A percentile compares a stretch with the other conserved stretches of the same genome.
phyloP scores from a whole-genome alignment of 371 early-diverging fungal genomes.

The Haplosporangium sp. region DNA sequence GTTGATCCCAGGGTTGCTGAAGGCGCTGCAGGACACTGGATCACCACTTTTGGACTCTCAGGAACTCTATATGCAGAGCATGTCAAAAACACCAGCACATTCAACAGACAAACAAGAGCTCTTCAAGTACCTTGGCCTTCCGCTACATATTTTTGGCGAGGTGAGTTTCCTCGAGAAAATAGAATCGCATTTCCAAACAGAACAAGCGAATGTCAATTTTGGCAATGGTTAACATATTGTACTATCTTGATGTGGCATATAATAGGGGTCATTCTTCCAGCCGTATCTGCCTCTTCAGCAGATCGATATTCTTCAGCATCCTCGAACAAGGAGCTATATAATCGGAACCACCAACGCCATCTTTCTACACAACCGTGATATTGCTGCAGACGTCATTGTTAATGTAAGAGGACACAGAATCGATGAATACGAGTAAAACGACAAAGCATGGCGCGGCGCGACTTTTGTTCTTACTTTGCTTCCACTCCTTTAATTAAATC shows the following conservation, averaged over 20 bases:
- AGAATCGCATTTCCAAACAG: not conserved
- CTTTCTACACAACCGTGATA: constrained; percentile 79
- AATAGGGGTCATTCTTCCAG: constrained; percentile 80
- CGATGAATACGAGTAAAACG: not conserved
- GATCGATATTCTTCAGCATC: constrained; percentile 78
- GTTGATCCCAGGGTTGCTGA: constrained; percentile 66
- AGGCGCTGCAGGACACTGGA: constrained; percentile 51
- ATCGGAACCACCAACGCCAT: constrained; percentile 87
- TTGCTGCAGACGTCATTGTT: constrained; percentile 80
- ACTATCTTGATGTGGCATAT: not conserved
- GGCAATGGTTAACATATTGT: not conserved
- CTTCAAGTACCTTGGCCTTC: constrained; percentile 71
- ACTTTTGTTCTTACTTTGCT: no score
- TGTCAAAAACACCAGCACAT: constrained; percentile 53
- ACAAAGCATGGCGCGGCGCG: no score
- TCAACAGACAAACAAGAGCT: constrained; percentile 61
- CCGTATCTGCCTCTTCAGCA: constrained; percentile 90
- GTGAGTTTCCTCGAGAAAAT: constrained; percentile 40
- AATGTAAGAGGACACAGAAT: constrained; percentile 61
- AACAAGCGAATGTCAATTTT: no score
- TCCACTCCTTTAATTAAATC: not conserved
- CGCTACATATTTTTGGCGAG: constrained; percentile 79
- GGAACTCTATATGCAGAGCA: constrained; percentile 50
- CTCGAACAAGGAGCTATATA: constrained; percentile 74
- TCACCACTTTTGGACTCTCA: constrained; percentile 51